phyloP scores from a whole-genome alignment of 176 grass and related monocot species.

The Oryza brachyantha region DNA sequence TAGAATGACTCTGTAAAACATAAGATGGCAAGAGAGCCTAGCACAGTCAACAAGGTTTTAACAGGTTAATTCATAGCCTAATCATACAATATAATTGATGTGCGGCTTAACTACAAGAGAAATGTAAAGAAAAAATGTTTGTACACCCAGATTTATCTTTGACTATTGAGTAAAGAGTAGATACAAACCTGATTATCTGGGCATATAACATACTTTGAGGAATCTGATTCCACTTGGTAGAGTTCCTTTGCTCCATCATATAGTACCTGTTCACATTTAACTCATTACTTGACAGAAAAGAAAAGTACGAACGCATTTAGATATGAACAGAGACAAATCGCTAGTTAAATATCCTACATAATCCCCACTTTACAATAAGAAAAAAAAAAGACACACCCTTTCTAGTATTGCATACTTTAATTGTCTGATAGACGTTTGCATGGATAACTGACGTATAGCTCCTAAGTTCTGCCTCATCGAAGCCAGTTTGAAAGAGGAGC shows the following conservation, averaged over 20 bases:
- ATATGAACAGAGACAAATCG: slow-evolving; percentile 13
- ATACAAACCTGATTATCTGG: slow-evolving; percentile 68
- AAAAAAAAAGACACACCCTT: slow-evolving; percentile 67
- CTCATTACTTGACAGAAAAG: slow-evolving; percentile 8
- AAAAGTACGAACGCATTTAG: slow-evolving; percentile 15
- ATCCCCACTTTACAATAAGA: slow-evolving; percentile 33
- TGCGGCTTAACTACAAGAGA: not conserved
- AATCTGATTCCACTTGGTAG: slow-evolving; percentile 64
- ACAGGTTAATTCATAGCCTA: slow-evolving; percentile 7
- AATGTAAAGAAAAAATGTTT: not conserved
- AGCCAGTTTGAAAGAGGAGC: slow-evolving; percentile 96
- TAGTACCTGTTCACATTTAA: slow-evolving; percentile 63
- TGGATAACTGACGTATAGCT: slow-evolving; percentile 94
- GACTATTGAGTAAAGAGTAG: not conserved
- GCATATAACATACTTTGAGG: slow-evolving; percentile 67
- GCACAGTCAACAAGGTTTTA: not conserved
- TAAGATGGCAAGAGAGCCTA: slow-evolving; percentile 1
- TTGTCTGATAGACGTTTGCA: slow-evolving; percentile 97
- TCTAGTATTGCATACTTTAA: slow-evolving; percentile 90
- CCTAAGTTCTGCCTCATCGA: slow-evolving; percentile 74
- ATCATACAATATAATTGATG: not conserved
- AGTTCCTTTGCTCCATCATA: slow-evolving; percentile 94
- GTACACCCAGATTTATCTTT: not conserved
- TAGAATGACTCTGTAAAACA: not conserved
- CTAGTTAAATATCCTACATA: slow-evolving; percentile 17